A percentile compares a stretch with the other conserved stretches of the same genome.
These are phyloP conservation scores for Irineochytrium annulatum DNA, from an alignment of 192 early-diverging fungal genomes.

Conservation along the genomic window DNA sequence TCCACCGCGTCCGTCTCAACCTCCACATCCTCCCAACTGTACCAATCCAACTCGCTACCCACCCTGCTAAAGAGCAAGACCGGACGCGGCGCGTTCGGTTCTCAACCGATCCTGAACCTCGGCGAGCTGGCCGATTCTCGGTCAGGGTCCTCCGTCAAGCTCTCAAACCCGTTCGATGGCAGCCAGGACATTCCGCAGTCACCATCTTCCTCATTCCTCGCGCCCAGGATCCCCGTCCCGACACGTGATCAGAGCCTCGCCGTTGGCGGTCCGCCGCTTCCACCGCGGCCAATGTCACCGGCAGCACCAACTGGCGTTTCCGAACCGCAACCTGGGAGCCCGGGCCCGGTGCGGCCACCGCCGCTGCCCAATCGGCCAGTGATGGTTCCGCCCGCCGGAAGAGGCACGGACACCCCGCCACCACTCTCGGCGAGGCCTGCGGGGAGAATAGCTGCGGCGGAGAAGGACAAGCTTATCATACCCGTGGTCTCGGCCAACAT, in stretches of 20 bases:
- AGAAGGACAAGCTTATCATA: neutral
- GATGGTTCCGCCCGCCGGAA: neutral
- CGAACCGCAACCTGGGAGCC: neutral
- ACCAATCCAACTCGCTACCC: neutral
- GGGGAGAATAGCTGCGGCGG: neutral
- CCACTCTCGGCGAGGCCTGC: neutral
- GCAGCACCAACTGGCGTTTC: neutral
- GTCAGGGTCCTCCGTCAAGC: neutral
- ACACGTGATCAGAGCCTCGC: neutral
- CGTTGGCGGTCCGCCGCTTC: conserved; percentile 1
- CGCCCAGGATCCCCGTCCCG: neutral
- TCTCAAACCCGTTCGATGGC: neutral
- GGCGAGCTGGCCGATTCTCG: neutral
- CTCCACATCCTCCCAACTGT: neutral
- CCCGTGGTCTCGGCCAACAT: conserved; percentile 47
- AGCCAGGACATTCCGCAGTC: neutral
- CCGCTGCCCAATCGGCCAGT: neutral
- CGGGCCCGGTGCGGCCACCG: conserved; percentile 2
- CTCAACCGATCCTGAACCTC: neutral
- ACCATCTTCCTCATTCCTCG: neutral
- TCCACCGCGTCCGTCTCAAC: neutral
- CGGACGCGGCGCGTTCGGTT: neutral
- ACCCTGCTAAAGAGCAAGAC: neutral
- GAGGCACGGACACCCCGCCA: too few species aligned
- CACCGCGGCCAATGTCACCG: conserved; percentile 5